Conservation (phyloP, 352 stramenopile species). For the Phytophthora hibernalis region DNA sequence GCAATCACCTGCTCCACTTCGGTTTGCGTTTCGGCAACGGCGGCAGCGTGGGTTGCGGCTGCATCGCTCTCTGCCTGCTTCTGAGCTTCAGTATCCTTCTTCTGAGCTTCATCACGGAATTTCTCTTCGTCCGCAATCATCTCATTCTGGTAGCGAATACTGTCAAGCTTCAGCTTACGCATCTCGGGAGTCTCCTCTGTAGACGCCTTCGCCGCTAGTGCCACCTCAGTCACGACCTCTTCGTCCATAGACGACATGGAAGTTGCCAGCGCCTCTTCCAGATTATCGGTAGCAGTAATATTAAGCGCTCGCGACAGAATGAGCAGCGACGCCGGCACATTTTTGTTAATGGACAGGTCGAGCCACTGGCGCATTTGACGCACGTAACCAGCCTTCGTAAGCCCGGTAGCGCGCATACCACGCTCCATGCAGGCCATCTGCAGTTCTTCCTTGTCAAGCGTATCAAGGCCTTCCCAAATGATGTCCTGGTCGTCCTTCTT, state of each 20-base stretch:
- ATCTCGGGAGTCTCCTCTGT: constrained; percentile 75
- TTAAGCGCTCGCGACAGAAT: constrained; percentile 99
- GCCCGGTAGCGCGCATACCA: constrained; percentile 96
- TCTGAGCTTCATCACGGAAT: constrained; percentile 87
- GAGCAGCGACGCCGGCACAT: constrained; percentile 98
- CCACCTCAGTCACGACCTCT: constrained; percentile 89
- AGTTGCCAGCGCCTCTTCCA: constrained; percentile 85
- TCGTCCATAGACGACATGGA: constrained; percentile 91
- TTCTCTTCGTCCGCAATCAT: constrained; percentile 93
- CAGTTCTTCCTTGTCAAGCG: constrained; percentile 98
- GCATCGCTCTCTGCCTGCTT: constrained; percentile 80
- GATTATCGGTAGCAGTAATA: constrained; percentile 88
- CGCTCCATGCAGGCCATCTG: constrained; percentile 96
- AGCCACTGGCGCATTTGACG: constrained; percentile 97
- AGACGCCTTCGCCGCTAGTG: constrained; percentile 74
- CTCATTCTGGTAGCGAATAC: constrained; percentile 97
- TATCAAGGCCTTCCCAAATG: constrained; percentile 98
- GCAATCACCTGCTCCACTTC: constrained; percentile 45
- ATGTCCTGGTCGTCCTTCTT: constrained; percentile 99
- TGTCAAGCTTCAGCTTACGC: constrained; percentile 89
- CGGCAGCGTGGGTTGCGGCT: constrained; percentile 40
- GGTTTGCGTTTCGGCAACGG: constrained; percentile 32
- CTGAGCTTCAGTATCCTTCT: constrained; percentile 79
- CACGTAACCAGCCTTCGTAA: constrained; percentile 97
- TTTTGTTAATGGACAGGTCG: constrained; percentile 98